Evolutionary conservation across 2,329 filamentous ascomycete species (phyloP).

Genomic region (Colletotrichum echinochloae): DNA sequence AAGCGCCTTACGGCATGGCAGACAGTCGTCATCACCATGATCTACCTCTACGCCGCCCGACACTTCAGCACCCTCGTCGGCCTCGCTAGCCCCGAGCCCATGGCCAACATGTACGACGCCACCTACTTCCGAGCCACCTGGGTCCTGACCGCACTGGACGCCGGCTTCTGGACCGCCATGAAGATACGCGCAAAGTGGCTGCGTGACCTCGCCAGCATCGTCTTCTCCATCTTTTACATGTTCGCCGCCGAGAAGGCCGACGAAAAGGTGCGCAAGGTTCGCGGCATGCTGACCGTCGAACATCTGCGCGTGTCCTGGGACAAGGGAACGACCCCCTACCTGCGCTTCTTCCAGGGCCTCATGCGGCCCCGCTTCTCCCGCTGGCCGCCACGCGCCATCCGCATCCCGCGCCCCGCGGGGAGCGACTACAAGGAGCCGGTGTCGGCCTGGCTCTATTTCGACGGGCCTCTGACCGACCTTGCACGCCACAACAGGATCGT

Average conservation of each 20-base stretch:
- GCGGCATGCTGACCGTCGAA: constrained; percentile 87
- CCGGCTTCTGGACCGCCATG: constrained; percentile 99
- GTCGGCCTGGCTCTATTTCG: constrained; percentile 91
- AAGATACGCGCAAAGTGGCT: constrained; percentile 83
- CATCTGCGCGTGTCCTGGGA: constrained; percentile 96
- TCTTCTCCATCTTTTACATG: constrained; percentile 91
- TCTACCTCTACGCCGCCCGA: constrained; percentile 90
- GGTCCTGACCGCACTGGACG: constrained; percentile 93
- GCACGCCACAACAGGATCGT: constrained; percentile 82
- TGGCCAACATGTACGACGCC: constrained; percentile 92
- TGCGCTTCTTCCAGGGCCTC: constrained; percentile 77
- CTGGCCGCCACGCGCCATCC: constrained; percentile 84
- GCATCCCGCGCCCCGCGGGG: constrained; percentile 82
- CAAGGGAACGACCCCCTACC: constrained; percentile 89
- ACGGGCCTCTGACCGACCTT: constrained; percentile 84
- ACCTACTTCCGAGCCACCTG: constrained; percentile 97
- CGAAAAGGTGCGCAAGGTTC: constrained; percentile 93
- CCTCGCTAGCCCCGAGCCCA: constrained; percentile 90
- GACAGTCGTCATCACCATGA: constrained; percentile 84
- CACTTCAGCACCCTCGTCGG: constrained; percentile 95
- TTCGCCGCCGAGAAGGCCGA: constrained; percentile 94
- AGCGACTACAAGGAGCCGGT: constrained; percentile 89
- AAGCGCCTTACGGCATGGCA: constrained; percentile 88
- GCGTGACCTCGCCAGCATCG: constrained; percentile 82
- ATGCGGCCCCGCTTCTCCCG: constrained; percentile 83